Base-by-base conservation (phyloP, 2,329 filamentous ascomycete genomes). In the Stachybotrys chartarum region DNA sequence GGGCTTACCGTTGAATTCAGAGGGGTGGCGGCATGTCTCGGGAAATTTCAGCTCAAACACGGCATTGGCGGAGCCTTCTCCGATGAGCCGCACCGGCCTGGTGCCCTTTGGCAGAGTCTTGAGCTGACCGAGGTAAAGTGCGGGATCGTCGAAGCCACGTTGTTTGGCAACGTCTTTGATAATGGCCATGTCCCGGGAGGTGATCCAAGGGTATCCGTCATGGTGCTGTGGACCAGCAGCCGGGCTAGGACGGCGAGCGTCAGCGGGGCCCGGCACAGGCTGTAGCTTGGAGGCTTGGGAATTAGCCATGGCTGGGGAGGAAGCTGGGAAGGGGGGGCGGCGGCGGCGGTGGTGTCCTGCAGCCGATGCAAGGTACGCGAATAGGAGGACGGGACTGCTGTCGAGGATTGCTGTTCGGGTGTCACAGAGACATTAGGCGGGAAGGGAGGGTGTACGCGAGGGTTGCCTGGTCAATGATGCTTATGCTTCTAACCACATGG, bases 31-130 rank as follows among this genome's bases (percentile, higher is more conserved):
- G 54, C 68, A 61, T 55, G 63, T 63, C 56, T 70, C 63, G 5
- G 73, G 70, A 18, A 77, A 57, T 50, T 74, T 72, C 55, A 88
- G 77, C 61, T 79, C 79, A 64, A 89, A 91, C 59, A 92, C 86
- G 53, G 87, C 80, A 68, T 94, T 93, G 54, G 90, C 88, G 30
- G 87, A 85, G 30, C 89, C 90, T 69, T 94, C 89, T 30, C 78
- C 80, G 24, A 84, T 70, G 56, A 82, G 73, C 53, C 69, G 66
- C 52, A 71, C 59, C 14, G 70, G 68, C 30, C 63, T 67, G 45
- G 68, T 66, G 32, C 69, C 70, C 49, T 57, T 59, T 30, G 71
- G 70, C 6, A 74, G 66, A 18, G 63, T 63, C 58, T 66, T 72
- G 55, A 72, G 57, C 10, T 59, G 53, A 46, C 60, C 58, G 42